Percentiles rank a stretch among this genome's conserved stretches.
Evolutionary conservation across 1,139 yeast species (phyloP).

Genomic region (Zygosaccharomyces pseudobailii): DNA sequence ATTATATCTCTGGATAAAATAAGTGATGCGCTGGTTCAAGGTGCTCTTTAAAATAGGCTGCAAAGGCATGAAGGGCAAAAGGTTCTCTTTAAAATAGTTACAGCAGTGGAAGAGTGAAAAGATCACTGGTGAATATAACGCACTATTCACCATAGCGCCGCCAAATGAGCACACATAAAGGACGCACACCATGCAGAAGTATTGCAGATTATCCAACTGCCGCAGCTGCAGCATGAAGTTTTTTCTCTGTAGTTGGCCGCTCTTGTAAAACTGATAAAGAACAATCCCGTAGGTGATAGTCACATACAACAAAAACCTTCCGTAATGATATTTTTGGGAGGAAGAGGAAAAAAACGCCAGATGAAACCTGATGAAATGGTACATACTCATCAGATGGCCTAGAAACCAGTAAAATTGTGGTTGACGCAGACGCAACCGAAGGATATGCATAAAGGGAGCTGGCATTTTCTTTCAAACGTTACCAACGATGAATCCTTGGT

Average conservation of each 20-base stretch:
- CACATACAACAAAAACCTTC: conserved; percentile 22
- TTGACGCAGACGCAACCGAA: conserved; percentile 27
- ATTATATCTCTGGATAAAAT: conserved; percentile 26
- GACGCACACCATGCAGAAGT: conserved; percentile 23
- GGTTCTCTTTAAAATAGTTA: conserved; percentile 41
- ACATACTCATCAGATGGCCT: conserved; percentile 29
- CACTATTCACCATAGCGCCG: conserved; percentile 34
- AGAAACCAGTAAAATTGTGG: conserved; percentile 35
- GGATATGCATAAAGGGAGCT: conserved; percentile 21
- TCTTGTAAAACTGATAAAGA: conserved; percentile 31
- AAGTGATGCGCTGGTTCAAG: conserved; percentile 17
- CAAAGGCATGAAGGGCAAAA: conserved; percentile 34
- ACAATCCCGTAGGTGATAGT: conserved; percentile 31
- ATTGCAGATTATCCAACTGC: conserved; percentile 30
- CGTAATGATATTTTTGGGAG: conserved; percentile 24
- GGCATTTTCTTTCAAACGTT: background rate
- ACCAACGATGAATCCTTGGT: background rate
- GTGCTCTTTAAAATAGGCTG: conserved; percentile 17
- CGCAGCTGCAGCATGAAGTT: conserved; percentile 19
- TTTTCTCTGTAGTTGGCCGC: conserved; percentile 24
- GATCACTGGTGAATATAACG: conserved; percentile 50
- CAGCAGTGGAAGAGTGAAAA: conserved; percentile 55
- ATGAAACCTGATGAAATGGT: conserved; percentile 28
- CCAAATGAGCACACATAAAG: conserved; percentile 18
- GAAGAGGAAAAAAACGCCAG: conserved; percentile 20